Percentiles rank a stretch among this genome's conserved stretches.
Evolutionary conservation across 352 stramenopile species (phyloP).

Genomic region (Phytophthora fragariae): DNA sequence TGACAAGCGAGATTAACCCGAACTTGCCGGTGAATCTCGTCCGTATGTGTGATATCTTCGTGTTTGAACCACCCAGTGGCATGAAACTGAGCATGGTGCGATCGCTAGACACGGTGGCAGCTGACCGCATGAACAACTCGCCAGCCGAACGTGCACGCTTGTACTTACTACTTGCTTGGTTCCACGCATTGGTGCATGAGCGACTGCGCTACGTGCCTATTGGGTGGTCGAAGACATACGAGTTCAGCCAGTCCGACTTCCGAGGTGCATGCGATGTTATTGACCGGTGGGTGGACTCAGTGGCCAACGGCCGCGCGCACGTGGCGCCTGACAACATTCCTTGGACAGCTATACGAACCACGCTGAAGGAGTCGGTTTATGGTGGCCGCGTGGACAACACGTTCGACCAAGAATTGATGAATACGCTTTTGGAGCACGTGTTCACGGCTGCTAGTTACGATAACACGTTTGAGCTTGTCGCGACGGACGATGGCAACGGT

Average conservation of each 20-base stretch:
- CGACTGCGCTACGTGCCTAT: slow-evolving; percentile 97
- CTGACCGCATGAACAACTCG: slow-evolving; percentile 90
- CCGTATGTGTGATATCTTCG: slow-evolving; percentile 96
- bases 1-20: slow-evolving; percentile 98
- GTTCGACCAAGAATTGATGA: slow-evolving; percentile 96
- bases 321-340: slow-evolving; percentile 97
- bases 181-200: slow-evolving; percentile 99
- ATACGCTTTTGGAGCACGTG: slow-evolving; percentile 92
- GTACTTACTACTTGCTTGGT: slow-evolving; percentile 98
- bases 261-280: slow-evolving; percentile 97
- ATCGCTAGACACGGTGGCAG: slow-evolving; percentile 95
- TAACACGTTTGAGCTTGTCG: slow-evolving; percentile 78
- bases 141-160: slow-evolving; percentile 92
- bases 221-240: slow-evolving; percentile 99
- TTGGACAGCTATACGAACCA: slow-evolving; percentile 98
- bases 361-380: slow-evolving; percentile 97
- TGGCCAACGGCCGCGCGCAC: slow-evolving; percentile 81
- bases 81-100: slow-evolving; percentile 97
- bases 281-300: slow-evolving; percentile 96
- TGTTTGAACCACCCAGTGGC: slow-evolving; percentile 98
- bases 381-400: slow-evolving; percentile 97
- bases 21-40: slow-evolving; percentile 97
- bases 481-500: slow-evolving; percentile 44
- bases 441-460: slow-evolving; percentile 97
- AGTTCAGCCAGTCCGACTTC: slow-evolving; percentile 99